Percentiles rank a stretch among this genome's conserved stretches.
Evolutionary conservation across 306 rosid species (phyloP).

Genomic region (Vigna hirtella): DNA sequence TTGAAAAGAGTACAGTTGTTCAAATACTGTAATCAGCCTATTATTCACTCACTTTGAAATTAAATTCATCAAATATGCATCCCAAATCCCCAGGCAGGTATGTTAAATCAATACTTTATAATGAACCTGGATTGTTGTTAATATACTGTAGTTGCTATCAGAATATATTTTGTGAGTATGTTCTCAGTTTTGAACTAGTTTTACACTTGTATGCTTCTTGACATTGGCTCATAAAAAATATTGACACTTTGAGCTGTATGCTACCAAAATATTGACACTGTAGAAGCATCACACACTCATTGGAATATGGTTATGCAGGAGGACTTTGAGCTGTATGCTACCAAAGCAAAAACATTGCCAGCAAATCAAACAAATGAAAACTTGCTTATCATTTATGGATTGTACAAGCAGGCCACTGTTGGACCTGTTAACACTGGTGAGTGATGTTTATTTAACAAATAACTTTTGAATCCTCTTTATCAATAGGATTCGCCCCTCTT

Average conservation of each 20-base stretch:
- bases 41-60: not conserved
- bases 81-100: not conserved
- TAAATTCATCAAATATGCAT: conserved; percentile 1
- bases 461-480: conserved; percentile 2
- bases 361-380: conserved; percentile 64
- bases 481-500: not conserved
- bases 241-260: not conserved
- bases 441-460: conserved; percentile 39
- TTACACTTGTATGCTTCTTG: not conserved
- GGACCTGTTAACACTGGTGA: conserved; percentile 82
- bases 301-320: conserved; percentile 65
- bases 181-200: conserved; percentile 16
- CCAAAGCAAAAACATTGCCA: conserved; percentile 82
- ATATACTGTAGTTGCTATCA: conserved; percentile 1
- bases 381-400: conserved; percentile 89
- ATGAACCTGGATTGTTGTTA: conserved; percentile 19
- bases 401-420: conserved; percentile 91
- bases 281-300: conserved; percentile 15
- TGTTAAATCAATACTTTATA: conserved; percentile 7
- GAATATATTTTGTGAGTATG: not conserved
- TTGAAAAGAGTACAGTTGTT: not conserved
- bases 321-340: conserved; percentile 90
- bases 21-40: not conserved
- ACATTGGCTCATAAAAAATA: not conserved
- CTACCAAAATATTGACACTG: not conserved